A percentile compares a stretch with the other conserved stretches of the same genome.
phyloP scores from a whole-genome alignment of 2,329 filamentous ascomycete species.

The Talaromyces sp. region DNA sequence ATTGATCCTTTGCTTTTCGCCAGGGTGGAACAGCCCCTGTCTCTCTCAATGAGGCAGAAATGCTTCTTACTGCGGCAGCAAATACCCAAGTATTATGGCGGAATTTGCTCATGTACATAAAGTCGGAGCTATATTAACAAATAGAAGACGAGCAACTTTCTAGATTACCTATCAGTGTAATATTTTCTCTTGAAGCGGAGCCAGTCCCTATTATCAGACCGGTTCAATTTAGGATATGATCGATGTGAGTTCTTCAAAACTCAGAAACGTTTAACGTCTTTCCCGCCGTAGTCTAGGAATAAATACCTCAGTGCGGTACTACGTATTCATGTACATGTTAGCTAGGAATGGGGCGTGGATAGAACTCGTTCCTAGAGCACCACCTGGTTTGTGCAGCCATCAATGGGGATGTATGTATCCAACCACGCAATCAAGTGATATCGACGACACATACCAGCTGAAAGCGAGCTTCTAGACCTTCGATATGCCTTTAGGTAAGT shows the following conservation, averaged over 20 bases:
- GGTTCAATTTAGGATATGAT: not conserved
- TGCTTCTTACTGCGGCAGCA: not conserved
- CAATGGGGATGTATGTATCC: not conserved
- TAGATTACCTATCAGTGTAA: not conserved
- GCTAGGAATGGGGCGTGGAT: not conserved
- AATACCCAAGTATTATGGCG: not conserved
- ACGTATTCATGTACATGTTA: not conserved
- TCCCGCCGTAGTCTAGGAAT: not conserved
- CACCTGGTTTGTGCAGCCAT: not conserved
- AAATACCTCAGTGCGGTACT: not conserved
- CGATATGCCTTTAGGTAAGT: not conserved
- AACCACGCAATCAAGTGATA: not conserved
- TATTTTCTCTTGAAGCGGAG: not conserved
- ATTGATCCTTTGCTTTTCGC: not conserved
- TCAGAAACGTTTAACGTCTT: not conserved
- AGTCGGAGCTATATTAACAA: not conserved
- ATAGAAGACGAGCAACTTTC: not conserved
- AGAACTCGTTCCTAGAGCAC: not conserved
- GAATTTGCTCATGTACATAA: not conserved
- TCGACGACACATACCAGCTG: not conserved
- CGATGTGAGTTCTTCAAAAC: not conserved
- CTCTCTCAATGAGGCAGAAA: not conserved
- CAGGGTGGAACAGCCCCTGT: not conserved
- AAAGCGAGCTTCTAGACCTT: not conserved
- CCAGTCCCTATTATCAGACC: not conserved